Base-by-base conservation (phyloP, 2,329 filamentous ascomycete species). In the Paraphaeosphaeria sporulosa region DNA sequence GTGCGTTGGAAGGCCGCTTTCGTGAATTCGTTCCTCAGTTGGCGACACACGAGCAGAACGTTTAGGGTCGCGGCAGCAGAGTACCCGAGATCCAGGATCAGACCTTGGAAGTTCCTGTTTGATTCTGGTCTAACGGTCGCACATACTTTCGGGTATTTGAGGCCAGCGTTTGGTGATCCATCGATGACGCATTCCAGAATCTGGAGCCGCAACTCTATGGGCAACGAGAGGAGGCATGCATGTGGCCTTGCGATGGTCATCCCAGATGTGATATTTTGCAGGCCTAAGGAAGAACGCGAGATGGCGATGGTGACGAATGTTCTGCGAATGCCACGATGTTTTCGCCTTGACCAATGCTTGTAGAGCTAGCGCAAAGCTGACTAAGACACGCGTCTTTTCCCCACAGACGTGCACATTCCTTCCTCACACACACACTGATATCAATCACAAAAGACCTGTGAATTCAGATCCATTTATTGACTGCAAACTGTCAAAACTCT, bases 1-100 rank as follows among this genome's bases (percentile, higher is more conserved):
- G 79, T 80, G 9, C 65, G 68, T 21, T 53, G 66, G 50, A 78
- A 75, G 12, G 78, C 79, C 13, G 79, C 63, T 10, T 68, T 56
- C 47, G 65, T 64, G 43, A 76, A 74, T 43, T 81, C 79, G 21
- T 67, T 52, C 38, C 74, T 69, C 53, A 81, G 70, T 57, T 78
- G 76, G 27, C 71, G 74, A 62, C 80, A 81, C 3, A 71, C 72
- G 13, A 80, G 67, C 8, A 81, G 75, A 2, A 77, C 66, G 10
- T 61, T 50, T 3, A 81, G 69, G 10, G 69, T 60, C 1, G 51
- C 9, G 9, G 71, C 67, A 15, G 74, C 63, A 25, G 50, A 64
- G 60, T 79, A 77, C 6, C 62, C 32, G 15, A 71, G 67, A 60
- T 76, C 63, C 27, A 77, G 51, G 8, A 60, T 25, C 30, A 71